Conservation (phyloP, 2,329 filamentous ascomycete species). For the Monosporascus sp. region DNA sequence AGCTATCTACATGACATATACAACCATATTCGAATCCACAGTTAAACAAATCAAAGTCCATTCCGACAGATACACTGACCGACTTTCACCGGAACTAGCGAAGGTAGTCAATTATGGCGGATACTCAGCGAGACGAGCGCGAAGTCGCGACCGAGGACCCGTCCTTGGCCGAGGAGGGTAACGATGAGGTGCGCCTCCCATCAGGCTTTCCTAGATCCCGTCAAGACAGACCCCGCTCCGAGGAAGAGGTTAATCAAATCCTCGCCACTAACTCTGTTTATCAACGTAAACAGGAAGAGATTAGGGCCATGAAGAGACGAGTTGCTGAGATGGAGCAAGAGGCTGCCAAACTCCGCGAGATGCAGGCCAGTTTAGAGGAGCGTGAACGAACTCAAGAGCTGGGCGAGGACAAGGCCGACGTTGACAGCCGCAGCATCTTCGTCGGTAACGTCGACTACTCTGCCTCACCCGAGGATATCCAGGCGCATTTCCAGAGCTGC, state of each 20-base stretch:
- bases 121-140: conserved; percentile 20
- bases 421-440: conserved; percentile 93
- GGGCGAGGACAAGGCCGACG: conserved; percentile 89
- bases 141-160: conserved; percentile 25
- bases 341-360: conserved; percentile 78
- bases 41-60: too few relatives aligned
- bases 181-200: conserved; percentile 40
- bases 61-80: background rate
- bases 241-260: conserved; percentile 8
- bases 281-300: conserved; percentile 57
- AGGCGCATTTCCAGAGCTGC: conserved; percentile 96
- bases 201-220: conserved; percentile 9
- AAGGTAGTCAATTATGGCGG: conserved; percentile 18
- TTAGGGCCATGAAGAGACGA: conserved; percentile 78
- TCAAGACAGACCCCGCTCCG: conserved; percentile 2
- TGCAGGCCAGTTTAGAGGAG: conserved; percentile 81
- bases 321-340: conserved; percentile 90
- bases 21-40: background rate
- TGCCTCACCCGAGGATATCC: conserved; percentile 94
- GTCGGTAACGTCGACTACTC: conserved; percentile 98
- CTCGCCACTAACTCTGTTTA: conserved; percentile 17
- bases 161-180: conserved; percentile 36
- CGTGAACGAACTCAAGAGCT: conserved; percentile 78
- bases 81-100: background rate
- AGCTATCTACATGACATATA: too few relatives aligned